phyloP scores from a whole-genome alignment of 371 early-diverging fungal genomes.

The Saksenaea vasiformis region DNA sequence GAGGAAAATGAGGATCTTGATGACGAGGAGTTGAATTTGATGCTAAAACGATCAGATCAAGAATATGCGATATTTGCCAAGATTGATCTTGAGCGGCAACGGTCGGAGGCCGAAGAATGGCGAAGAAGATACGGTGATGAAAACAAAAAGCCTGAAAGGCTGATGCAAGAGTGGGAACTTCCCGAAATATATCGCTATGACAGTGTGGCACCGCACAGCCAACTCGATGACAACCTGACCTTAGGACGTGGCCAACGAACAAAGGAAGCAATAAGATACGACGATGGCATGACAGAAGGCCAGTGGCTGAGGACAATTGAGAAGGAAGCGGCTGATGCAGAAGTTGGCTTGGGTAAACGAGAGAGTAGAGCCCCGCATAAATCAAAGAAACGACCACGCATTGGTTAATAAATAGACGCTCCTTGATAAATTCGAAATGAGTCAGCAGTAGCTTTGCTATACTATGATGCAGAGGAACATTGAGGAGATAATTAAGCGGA shows the following conservation, averaged over 20 bases:
- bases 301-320: slow-evolving; percentile 61
- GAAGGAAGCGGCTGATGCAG: neutral
- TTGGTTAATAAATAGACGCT: neutral
- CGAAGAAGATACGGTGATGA: slow-evolving; percentile 34
- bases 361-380: neutral
- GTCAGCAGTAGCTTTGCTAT: neutral
- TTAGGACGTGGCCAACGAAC: slow-evolving; percentile 61
- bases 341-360: neutral
- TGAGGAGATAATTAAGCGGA: neutral
- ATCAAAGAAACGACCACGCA: slow-evolving; percentile 8
- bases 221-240: neutral
- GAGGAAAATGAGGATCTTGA: slow-evolving; percentile 66
- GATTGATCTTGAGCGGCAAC: slow-evolving; percentile 53
- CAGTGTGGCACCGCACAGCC: slow-evolving; percentile 28
- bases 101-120: slow-evolving; percentile 41
- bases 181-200: slow-evolving; percentile 82
- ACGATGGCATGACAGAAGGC: slow-evolving; percentile 88
- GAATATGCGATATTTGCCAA: slow-evolving; percentile 45
- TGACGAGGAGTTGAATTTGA: slow-evolving; percentile 71
- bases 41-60: slow-evolving; percentile 49
- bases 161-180: slow-evolving; percentile 86
- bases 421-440: neutral
- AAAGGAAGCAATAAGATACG: slow-evolving; percentile 71
- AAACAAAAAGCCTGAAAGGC: slow-evolving; percentile 63
- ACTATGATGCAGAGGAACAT: neutral